Base-by-base conservation (phyloP, 257 asterid genomes). In the Anisodus acutangulus region DNA sequence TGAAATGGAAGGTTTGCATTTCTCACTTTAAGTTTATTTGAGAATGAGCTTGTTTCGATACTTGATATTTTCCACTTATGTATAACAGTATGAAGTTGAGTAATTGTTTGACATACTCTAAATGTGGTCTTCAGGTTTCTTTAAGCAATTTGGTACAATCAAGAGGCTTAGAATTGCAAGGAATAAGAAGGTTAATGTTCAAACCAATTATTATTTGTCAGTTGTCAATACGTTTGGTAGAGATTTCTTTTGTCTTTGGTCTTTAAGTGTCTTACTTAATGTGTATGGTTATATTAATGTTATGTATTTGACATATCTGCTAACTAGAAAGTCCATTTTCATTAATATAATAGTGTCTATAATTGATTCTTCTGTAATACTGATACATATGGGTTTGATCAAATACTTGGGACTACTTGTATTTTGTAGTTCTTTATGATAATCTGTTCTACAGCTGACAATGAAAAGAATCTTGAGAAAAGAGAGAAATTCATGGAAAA, bases 131-230 rank as follows among this genome's bases (percentile, higher is more conserved):
- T 89, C 95, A 97, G 98, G 94, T 54, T 97, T 97, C 74, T 97
- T 97, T 81, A 91, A 95, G 89, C 99, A 97, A 87, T 95, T 97
- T 85, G 99, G 99, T 83, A 49, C 91, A 37, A 86, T 97, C 79
- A 97, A 90, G 93, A 93, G 97, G 86, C 93, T 97, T 60, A 89
- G 95, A 85, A 90, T 97, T 80, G 93, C 98, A n/a, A 91, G 97
- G 83, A 97, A 93, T 84, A 92, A 87, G 88, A 97, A 97, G 99
- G 99, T 97, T 22, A 19, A 81, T 81, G 66, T 45, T 55, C 39
- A n/a, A 9, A 7, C 37, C 26, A 59, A 15, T 41, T 37, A 9
- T 53, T n/a, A 1, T 80, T 67, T 83, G 8, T 82, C 35, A 17
- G 53, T 8, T 67, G 49, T 7, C 11, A 76, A 39, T 22, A 1